These are phyloP conservation scores for Polyplosphaeria fusca DNA, from an alignment of 495 filamentous ascomycete species.

Conservation along the genomic window DNA sequence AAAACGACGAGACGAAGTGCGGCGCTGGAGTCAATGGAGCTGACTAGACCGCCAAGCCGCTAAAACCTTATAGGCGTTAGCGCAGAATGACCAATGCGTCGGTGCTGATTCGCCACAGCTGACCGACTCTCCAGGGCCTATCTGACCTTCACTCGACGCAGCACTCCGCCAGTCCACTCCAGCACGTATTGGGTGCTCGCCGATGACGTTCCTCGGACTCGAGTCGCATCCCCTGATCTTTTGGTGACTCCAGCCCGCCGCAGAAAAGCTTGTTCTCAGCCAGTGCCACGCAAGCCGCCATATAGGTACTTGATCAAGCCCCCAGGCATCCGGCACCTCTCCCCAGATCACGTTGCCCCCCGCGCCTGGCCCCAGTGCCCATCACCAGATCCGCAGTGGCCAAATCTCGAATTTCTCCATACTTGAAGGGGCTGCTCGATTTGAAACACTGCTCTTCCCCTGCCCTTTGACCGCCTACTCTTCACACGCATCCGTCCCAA, in stretches of 20 bases:
- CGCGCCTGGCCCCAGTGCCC: background rate
- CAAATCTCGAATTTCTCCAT: no score
- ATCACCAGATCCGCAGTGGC: conserved; percentile 2
- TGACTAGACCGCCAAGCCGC: no score
- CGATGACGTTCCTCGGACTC: background rate
- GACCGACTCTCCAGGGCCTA: background rate
- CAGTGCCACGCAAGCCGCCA: background rate
- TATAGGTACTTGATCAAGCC: conserved; percentile 4
- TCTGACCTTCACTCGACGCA: background rate
- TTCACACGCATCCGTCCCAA: no score
- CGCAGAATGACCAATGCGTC: no score
- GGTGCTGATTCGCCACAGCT: conserved; percentile 8
- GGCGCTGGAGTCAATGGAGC: no score
- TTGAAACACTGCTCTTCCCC: no score
- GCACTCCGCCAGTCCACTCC: background rate
- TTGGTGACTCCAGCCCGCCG: background rate
- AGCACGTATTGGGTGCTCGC: background rate
- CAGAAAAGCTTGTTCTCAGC: background rate
- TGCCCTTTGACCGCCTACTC: no score
- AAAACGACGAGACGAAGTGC: no score
- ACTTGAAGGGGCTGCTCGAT: no score
- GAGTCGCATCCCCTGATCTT: background rate
- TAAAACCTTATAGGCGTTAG: no score
- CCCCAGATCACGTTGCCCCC: conserved; percentile 18
- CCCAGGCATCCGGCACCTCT: conserved; percentile 2